These are phyloP conservation scores for Hyphodiscus sp. DNA, from an alignment of 2,329 filamentous ascomycete species.

Conservation along the genomic window DNA sequence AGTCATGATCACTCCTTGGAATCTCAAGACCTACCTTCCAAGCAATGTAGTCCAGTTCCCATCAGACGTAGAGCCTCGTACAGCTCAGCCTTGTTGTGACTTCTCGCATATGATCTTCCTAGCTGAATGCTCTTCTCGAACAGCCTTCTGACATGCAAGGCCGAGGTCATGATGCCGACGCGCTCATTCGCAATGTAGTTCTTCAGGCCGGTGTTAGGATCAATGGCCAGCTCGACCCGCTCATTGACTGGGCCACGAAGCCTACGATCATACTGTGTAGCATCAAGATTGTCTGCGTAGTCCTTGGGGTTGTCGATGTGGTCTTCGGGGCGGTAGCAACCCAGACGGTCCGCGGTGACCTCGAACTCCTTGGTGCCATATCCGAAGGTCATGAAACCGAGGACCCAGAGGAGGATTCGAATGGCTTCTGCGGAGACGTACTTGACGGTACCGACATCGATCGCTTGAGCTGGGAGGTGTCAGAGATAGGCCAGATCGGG, in stretches of 20 bases:
- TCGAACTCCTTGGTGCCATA: constrained; percentile 81
- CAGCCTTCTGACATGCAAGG: constrained; percentile 66
- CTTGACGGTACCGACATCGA: constrained; percentile 90
- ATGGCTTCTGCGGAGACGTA: constrained; percentile 86
- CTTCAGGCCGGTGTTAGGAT: constrained; percentile 73
- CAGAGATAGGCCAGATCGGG: constrained; percentile 4
- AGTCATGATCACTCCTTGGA: constrained; percentile 21
- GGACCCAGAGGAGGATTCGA: constrained; percentile 77
- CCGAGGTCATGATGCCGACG: constrained; percentile 72
- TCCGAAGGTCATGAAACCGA: constrained; percentile 85
- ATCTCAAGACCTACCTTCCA: constrained; percentile 46
- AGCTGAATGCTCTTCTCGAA: constrained; percentile 71
- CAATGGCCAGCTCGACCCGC: constrained; percentile 68
- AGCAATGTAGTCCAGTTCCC: constrained; percentile 82
- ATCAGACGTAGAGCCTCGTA: constrained; percentile 81
- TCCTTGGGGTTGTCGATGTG: constrained; percentile 76
- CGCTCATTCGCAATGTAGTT: constrained; percentile 91
- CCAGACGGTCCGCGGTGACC: constrained; percentile 70
- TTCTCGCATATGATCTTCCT: constrained; percentile 65
- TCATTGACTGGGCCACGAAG: constrained; percentile 81
- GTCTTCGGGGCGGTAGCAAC: constrained; percentile 76
- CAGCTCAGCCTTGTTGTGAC: constrained; percentile 66
- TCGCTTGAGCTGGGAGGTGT: constrained; percentile 56
- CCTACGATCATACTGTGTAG: constrained; percentile 71
- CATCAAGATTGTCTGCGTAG: constrained; percentile 85